A percentile compares a stretch with the other conserved stretches of the same genome.
Evolutionary conservation across 495 filamentous ascomycete species (phyloP).

Genomic region (Podospora conica): DNA sequence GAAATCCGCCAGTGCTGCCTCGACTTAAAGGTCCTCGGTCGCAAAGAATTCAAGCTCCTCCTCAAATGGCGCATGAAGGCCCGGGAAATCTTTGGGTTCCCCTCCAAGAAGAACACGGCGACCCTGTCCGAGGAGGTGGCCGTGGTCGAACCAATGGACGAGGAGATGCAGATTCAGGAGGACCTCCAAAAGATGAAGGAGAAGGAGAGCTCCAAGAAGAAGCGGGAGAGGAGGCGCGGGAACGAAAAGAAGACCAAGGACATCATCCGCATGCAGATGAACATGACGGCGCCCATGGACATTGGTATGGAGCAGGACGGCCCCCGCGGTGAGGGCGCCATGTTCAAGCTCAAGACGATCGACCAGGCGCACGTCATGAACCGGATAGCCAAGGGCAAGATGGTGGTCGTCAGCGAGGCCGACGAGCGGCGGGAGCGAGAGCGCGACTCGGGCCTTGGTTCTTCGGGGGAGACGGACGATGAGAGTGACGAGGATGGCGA

Average conservation of each 20-base stretch:
- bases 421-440: conserved; percentile 47
- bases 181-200: conserved; percentile 76
- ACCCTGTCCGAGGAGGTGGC: conserved; percentile 62
- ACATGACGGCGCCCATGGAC: conserved; percentile 93
- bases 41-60: conserved; percentile 91
- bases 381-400: conserved; percentile 70
- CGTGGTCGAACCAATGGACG: conserved; percentile 82
- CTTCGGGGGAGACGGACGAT: conserved; percentile 49
- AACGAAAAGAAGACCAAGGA: conserved; percentile 90
- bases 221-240: conserved; percentile 71
- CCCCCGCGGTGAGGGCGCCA: conserved; percentile 64
- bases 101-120: conserved; percentile 59
- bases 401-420: conserved; percentile 52
- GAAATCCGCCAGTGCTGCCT: conserved; percentile 80
- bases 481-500: conserved; percentile 76
- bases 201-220: conserved; percentile 64
- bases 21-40: conserved; percentile 85
- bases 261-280: conserved; percentile 87
- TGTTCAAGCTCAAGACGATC: conserved; percentile 75
- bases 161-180: conserved; percentile 83
- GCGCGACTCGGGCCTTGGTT: conserved; percentile 52
- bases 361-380: conserved; percentile 66
- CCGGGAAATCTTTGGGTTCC: conserved; percentile 84
- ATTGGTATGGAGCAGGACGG: conserved; percentile 91
- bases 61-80: conserved; percentile 88